Evolutionary conservation across 805 yeast species (phyloP), one percentile per base, ranked within the genome.

Genomic region (Pichia nakasei): DNA sequence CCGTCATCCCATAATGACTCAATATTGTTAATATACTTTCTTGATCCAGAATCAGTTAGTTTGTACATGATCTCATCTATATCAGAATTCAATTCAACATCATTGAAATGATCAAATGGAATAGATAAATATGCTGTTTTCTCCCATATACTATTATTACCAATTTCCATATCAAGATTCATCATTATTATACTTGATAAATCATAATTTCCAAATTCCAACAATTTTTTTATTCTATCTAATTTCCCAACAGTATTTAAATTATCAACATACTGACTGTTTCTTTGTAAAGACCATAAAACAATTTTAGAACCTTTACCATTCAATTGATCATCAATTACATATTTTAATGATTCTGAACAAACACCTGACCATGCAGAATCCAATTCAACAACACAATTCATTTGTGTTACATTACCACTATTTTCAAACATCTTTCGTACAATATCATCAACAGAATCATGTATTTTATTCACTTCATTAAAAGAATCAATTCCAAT

Each of bases 301-400:
- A 37, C 9, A 3, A 49, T 17, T 33, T 39, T 40, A 8, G 40
- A 41, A 7, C 37, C 35, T 22, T 43, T 34, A 12, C 50, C 49
- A 33, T 49, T 37, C 2, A 49, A 39, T 35, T 49, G 52, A 27
- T 39, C 45, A 32, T 49, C 50, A 22, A 49, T 49, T 9, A 45
- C 17, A 27, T 44, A 35, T 17, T 41, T 53, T 21, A 88, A 46
- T 48, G 79, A 51, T 38, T 69, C 68, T 35, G 64, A 58, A 5
- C 85, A 61, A 52, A 84, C 78, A 0, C 95, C 95, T 39, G 87
- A 82, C 97, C 97, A 91, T 0, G 82, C 84, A 20, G 77, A 70
- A 56, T 85, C 95, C 3, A 81, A 51, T 42, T 88, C 96, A 0
- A 83, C 73, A 2, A 80, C 55, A 0, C 85, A 40, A 51, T 83